These are phyloP conservation scores for Coemansia sp. DNA, from an alignment of 192 early-diverging fungal species.

Conservation along the genomic window DNA sequence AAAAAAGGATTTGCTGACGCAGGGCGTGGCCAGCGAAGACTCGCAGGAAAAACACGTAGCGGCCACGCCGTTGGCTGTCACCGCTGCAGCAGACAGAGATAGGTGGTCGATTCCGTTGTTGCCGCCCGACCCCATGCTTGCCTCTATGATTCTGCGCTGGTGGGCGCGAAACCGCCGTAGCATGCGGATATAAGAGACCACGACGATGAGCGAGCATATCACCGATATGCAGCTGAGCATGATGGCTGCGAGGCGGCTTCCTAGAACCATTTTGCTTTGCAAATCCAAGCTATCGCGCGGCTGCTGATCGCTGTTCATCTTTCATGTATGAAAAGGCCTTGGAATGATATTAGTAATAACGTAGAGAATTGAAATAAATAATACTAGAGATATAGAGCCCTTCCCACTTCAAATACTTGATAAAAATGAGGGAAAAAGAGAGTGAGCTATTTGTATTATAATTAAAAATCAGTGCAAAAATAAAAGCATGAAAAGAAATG, in stretches of 20 bases:
- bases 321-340: not conserved
- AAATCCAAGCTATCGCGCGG: too few species aligned
- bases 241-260: constrained; percentile 29
- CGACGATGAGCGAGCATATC: constrained; percentile 29
- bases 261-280: too few species aligned
- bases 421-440: too few species aligned
- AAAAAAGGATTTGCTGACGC: constrained; percentile 23
- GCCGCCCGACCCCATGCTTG: not conserved
- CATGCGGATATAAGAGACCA: constrained; percentile 36
- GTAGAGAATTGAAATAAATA: not conserved
- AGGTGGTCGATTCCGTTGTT: too few species aligned
- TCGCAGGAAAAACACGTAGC: constrained; percentile 43
- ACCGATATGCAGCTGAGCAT: constrained; percentile 38
- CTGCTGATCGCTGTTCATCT: not conserved
- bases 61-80: not conserved
- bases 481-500: too few species aligned
- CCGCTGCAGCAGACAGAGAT: not conserved
- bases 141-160: constrained; percentile 37
- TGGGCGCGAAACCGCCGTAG: constrained; percentile 32
- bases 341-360: not conserved
- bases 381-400: too few species aligned
- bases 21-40: constrained; percentile 34
- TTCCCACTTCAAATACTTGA: too few species aligned
- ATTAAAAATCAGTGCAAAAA: too few species aligned
- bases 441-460: too few species aligned